Evolutionary conservation across 2,329 filamentous ascomycete species (phyloP).

Genomic region (Tolypocladium ophioglossoides): DNA sequence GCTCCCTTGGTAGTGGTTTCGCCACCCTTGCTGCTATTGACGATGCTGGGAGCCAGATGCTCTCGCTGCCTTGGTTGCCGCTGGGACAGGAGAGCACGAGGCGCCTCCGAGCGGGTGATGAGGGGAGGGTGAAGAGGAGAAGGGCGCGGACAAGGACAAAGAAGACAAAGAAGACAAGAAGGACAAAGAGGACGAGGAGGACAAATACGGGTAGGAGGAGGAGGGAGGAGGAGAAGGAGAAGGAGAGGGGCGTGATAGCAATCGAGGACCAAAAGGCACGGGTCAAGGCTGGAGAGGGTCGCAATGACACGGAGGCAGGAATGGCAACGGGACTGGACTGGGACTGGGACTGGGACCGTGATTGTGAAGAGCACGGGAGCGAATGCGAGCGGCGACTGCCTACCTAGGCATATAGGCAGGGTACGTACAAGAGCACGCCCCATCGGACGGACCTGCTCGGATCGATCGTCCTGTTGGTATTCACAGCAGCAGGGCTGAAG

Average conservation of each 20-base stretch:
- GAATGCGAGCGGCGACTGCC: not conserved
- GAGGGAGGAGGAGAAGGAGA: not conserved
- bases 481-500: slow-evolving; percentile 1
- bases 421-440: not conserved
- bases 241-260: not conserved
- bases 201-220: no score
- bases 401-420: not conserved
- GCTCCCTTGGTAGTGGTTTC: not conserved
- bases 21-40: not conserved
- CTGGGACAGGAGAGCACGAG: not conserved
- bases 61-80: not conserved
- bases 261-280: not conserved
- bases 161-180: not conserved
- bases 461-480: not conserved
- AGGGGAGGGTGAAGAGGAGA: not conserved
- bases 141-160: not conserved
- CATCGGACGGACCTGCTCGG: not conserved
- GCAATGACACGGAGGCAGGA: not conserved
- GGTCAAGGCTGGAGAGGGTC: not conserved
- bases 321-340: not conserved
- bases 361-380: not conserved
- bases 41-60: not conserved
- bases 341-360: not conserved
- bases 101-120: not conserved
- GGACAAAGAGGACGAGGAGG: not conserved